Evolutionary conservation across 192 early-diverging fungal genomes (phyloP).

Genomic region (Chytriomyces sp.): DNA sequence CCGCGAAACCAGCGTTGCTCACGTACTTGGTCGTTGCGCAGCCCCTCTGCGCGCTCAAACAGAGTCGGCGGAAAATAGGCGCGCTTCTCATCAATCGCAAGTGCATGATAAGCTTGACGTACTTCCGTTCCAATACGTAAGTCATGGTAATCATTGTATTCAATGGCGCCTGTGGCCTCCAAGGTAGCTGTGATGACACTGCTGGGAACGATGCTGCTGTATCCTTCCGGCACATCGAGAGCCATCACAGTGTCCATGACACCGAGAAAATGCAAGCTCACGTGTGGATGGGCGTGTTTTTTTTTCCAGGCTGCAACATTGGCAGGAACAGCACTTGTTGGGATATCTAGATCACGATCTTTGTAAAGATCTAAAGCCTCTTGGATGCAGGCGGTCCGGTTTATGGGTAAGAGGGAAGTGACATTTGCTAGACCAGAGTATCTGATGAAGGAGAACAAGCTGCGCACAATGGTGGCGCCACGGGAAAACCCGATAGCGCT

Average conservation of each 20-base stretch:
- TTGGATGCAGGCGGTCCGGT: too few relatives aligned
- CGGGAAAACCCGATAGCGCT: slow-evolving; percentile 30
- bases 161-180: slow-evolving; percentile 8
- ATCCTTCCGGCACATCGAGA: slow-evolving; percentile 18
- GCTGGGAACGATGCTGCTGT: neutral
- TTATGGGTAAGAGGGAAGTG: too few relatives aligned
- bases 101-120: slow-evolving; percentile 19
- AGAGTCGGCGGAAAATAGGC: slow-evolving; percentile 7
- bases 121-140: slow-evolving; percentile 1
- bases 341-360: too few relatives aligned
- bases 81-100: slow-evolving; percentile 26
- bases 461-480: slow-evolving; percentile 30
- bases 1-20: slow-evolving; percentile 33
- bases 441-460: slow-evolving; percentile 29
- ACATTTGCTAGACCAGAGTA: slow-evolving; percentile 6
- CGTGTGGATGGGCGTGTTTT: slow-evolving; percentile 3
- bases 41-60: slow-evolving; percentile 4
- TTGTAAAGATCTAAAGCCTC: too few relatives aligned
- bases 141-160: slow-evolving; percentile 26
- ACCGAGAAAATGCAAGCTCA: slow-evolving; percentile 20
- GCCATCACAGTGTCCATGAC: slow-evolving; percentile 26
- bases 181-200: neutral
- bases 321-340: too few relatives aligned
- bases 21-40: neutral
- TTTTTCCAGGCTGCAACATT: too few relatives aligned